Conservation (phyloP, 176 grass and related monocot species). For the barley (Hordeum vulgare) region DNA sequence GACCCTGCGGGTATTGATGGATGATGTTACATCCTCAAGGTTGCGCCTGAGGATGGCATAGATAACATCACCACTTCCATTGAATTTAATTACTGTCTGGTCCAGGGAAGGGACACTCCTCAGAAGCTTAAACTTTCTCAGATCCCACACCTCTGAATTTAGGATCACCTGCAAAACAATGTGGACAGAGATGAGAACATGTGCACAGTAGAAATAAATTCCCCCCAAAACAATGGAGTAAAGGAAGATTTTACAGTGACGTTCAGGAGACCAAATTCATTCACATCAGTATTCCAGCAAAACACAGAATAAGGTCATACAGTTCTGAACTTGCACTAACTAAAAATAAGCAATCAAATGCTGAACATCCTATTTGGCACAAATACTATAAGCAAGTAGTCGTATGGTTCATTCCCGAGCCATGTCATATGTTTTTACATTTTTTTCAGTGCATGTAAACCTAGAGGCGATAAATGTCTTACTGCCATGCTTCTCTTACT, state of each 20-base stretch:
- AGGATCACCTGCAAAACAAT: slow-evolving; percentile 63
- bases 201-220: neutral
- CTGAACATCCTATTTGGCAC: neutral
- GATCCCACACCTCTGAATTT: slow-evolving; percentile 98
- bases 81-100: slow-evolving; percentile 95
- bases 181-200: slow-evolving; percentile 1
- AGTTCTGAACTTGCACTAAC: neutral
- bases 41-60: slow-evolving; percentile 90
- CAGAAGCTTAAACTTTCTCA: slow-evolving; percentile 93
- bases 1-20: slow-evolving; percentile 68
- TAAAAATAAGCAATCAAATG: slow-evolving; percentile 10
- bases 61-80: slow-evolving; percentile 77
- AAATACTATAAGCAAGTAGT: neutral
- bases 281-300: neutral
- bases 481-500: neutral
- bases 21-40: slow-evolving; percentile 72
- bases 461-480: neutral
- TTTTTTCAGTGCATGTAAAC: neutral
- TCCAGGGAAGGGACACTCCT: slow-evolving; percentile 91
- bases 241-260: neutral
- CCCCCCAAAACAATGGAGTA: neutral
- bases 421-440: neutral
- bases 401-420: neutral
- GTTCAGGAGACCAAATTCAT: neutral
- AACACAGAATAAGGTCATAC: neutral